Conservation (phyloP, 1,284 basidiomycete genomes). For the Sporisorium reilianum region DNA sequence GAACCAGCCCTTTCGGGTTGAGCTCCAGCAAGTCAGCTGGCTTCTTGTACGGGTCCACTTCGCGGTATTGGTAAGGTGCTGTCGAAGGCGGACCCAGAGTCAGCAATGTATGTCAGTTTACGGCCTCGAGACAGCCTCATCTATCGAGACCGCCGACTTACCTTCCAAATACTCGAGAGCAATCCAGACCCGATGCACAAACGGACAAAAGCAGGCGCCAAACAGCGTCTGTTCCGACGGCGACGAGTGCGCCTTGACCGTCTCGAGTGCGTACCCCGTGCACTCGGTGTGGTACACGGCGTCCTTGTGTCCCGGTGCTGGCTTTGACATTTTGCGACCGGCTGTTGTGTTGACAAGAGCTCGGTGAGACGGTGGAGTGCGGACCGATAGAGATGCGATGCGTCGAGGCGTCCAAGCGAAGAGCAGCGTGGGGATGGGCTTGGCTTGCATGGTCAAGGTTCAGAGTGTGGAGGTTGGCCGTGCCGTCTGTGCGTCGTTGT, state of each 20-base stretch:
- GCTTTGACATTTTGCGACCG: constrained; percentile 34
- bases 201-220: constrained; percentile 80
- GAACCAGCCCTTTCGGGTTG: constrained; percentile 83
- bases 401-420: background rate
- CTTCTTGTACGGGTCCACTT: constrained; percentile 85
- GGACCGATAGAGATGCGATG: background rate
- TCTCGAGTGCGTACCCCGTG: constrained; percentile 75
- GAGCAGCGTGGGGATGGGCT: background rate
- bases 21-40: constrained; percentile 81
- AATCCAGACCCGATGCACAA: constrained; percentile 79
- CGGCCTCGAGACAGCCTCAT: too few species aligned
- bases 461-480: constrained; percentile 19
- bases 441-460: constrained; percentile 3
- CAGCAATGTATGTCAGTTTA: too few species aligned
- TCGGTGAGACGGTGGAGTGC: background rate
- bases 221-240: constrained; percentile 73
- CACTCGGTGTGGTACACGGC: constrained; percentile 69
- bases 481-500: constrained; percentile 1
- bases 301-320: constrained; percentile 49
- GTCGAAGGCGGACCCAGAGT: background rate
- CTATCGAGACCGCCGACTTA: background rate
- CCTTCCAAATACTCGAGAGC: constrained; percentile 72
- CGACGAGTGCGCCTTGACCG: constrained; percentile 73
- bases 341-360: background rate
- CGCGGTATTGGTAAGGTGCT: constrained; percentile 71